Base-by-base conservation (phyloP, 345 rosid genomes). In the Laguncularia racemosa region DNA sequence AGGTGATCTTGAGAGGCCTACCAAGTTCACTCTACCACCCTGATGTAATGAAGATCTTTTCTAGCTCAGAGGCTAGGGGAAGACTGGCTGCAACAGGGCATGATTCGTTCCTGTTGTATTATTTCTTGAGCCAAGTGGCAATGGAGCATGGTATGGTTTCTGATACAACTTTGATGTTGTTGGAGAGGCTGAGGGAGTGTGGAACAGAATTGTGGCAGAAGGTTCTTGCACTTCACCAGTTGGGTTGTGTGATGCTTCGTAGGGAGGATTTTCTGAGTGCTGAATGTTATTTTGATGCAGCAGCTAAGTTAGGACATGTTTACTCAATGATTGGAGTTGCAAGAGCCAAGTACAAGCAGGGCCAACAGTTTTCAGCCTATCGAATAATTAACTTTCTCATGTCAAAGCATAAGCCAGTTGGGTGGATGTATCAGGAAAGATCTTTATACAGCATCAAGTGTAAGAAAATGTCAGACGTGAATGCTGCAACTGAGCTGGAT, bases 361-460 rank as follows among this genome's bases (percentile, higher is more conserved):
- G 96, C 57, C 80, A 81, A 50, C 78, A 67, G 14, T 73, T 83
- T 61, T 81, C 84, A 2, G 93, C 97, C 14, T 89, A 68, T 59
- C 78, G 71, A 82, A 69, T 86, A 70, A 80, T 82, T 62, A 71
- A 65, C 70, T 83, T 79, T 46, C 73, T 92, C 54, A 76, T 92
- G 61, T 68, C 81, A 6, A 72, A 79, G 59, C 65, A 81, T 72
- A 76, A 78, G 66, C 77, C 89, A 60, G 71, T 66, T 51, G 98
- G 96, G n/a, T 92, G 98, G 98, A 92, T 92, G 95, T 89, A 76
- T 68, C 98, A 92, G 60, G 98, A 92, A 71, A 69, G 91, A 64
- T 81, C 95, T 52, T 66, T 89, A 40, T 92, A 84, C 66, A 80
- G 77, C 44, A 58, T 78, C 18, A 91, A 83, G 20, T 66, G 49